Percentiles rank a stretch among this genome's conserved stretches.
These are phyloP conservation scores for Mycena indigotica DNA, from an alignment of 768 basidiomycete genomes.

Conservation along the genomic window DNA sequence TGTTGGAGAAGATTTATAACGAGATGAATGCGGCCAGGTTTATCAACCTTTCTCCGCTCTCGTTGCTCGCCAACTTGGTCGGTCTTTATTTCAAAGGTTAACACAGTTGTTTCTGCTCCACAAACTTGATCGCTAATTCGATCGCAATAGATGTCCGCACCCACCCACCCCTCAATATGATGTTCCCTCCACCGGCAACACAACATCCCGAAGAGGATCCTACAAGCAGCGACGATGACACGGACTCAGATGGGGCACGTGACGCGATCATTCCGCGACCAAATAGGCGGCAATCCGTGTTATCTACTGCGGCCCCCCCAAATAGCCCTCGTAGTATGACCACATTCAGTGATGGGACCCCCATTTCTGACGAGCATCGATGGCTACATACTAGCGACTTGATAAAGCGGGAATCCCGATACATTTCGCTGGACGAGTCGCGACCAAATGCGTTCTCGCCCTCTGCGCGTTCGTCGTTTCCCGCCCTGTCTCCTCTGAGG, in stretches of 20 bases:
- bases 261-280: constrained; percentile 37
- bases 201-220: constrained; percentile 10
- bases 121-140: not conserved
- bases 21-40: constrained; percentile 70
- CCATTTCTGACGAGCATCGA: constrained; percentile 31
- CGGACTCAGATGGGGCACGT: constrained; percentile 40
- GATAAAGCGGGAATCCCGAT: constrained; percentile 44
- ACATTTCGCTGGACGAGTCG: constrained; percentile 49
- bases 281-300: constrained; percentile 25
- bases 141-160: constrained; percentile 57
- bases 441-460: constrained; percentile 47
- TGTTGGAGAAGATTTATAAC: constrained; percentile 65
- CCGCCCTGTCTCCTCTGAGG: constrained; percentile 18
- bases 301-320: constrained; percentile 20
- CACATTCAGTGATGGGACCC: constrained; percentile 21
- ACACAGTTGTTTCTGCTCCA: constrained; percentile 18
- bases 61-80: constrained; percentile 58
- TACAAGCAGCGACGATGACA: constrained; percentile 23
- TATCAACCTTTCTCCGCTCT: constrained; percentile 67
- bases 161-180: constrained; percentile 61
- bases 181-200: constrained; percentile 49
- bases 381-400: constrained; percentile 40
- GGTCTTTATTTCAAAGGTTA: constrained; percentile 65
- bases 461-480: constrained; percentile 33
- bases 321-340: constrained; percentile 22